Evolutionary conservation across 2,329 filamentous ascomycete species (phyloP), one percentile per base, ranked within the genome.

Genomic region (Cadophora sp.): DNA sequence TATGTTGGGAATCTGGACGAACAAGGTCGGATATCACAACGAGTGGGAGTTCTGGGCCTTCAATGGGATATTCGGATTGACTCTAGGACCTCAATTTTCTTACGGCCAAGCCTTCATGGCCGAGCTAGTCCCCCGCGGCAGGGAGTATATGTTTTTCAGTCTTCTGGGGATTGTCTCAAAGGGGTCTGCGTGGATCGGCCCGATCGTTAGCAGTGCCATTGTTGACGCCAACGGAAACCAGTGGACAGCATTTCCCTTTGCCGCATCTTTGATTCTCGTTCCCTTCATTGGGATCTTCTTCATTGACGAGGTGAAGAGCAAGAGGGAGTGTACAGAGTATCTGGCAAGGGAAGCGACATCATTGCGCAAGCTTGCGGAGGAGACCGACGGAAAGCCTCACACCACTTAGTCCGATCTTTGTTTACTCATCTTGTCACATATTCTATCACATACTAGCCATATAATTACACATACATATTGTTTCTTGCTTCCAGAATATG

Each of bases 41-140:
- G 53, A 72, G 18, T 76, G 75, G 74, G 75, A 77, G 41, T 76
- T 77, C 58, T 77, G 75, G 75, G 47, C 75, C n/a, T 76, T 75
- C 56, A 66, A 68, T 39, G 72, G 70, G 11, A 67, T 70, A 30
- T 76, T 68, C 27, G 74, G 75, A n/a, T 66, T 76, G 18, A 74
- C 71, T 1, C 30, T 74, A 0, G 75, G 74, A 5, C 66, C 72
- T 5, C 74, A 76, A 51, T 76, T 73, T 47, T 73, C 74, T 8
- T 77, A 77, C 50, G 74, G 74, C 14, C 75, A 76, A 66, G 74
- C 74, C 3, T 75, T 76, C 56, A 75, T 77, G 74, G 73, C 73
- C 11, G 75, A 77, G 50, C 59, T 77, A 3, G 73, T 76, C 3
- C 75, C 75, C 1, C 69, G 73, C 4, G 75, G 75, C 22, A 66